Conservation (phyloP, 2,329 filamentous ascomycete genomes). For the Aspergillus sojae region DNA sequence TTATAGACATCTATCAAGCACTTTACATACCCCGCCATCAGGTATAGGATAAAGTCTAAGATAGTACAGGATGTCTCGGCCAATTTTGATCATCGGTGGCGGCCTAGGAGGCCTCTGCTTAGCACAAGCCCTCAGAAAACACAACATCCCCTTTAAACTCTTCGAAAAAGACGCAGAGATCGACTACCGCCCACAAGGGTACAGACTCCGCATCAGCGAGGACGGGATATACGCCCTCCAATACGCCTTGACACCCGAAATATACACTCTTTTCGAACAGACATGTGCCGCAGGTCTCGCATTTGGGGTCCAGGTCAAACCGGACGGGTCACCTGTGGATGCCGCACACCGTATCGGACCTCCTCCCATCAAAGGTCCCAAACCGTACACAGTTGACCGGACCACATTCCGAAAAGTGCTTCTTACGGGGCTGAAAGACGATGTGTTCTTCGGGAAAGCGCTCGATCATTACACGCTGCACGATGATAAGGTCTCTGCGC, state of each 20-base stretch:
- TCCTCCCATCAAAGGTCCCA: conserved; percentile 16
- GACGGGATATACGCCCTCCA: neutral
- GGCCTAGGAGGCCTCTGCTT: conserved; percentile 40
- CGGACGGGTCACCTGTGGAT: conserved; percentile 2
- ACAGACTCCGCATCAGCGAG: conserved; percentile 30
- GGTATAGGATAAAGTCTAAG: no score
- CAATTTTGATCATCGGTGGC: conserved; percentile 41
- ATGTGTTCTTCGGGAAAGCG: neutral
- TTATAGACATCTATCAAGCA: neutral
- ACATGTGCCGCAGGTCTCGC: conserved; percentile 16
- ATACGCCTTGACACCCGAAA: conserved; percentile 4
- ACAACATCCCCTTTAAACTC: conserved; percentile 38
- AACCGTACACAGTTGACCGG: neutral
- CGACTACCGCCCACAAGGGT: conserved; percentile 41
- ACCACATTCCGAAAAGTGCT: neutral
- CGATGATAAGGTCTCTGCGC: conserved; percentile 4
- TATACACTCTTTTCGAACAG: conserved; percentile 23
- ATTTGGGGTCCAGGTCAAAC: neutral
- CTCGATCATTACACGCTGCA: neutral
- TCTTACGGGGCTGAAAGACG: neutral
- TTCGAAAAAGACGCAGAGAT: conserved; percentile 39
- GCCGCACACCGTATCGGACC: conserved; percentile 10
- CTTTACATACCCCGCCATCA: neutral
- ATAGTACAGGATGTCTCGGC: neutral
- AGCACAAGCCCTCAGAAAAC: conserved; percentile 39